phyloP scores from a whole-genome alignment of 345 rosid species.

The Isatis tinctoria region DNA sequence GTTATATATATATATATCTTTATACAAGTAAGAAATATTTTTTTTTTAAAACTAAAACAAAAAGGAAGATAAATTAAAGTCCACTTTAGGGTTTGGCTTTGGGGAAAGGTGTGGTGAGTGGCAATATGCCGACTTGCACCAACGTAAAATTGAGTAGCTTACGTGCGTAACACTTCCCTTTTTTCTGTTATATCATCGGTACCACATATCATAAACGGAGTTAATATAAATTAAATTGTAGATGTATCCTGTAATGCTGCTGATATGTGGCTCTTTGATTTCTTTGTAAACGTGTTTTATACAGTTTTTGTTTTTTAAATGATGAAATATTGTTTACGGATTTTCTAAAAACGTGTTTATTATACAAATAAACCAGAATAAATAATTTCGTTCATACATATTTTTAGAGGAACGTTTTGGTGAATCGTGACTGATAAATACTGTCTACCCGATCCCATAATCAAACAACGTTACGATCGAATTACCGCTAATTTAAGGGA shows the following conservation, averaged over 20 bases:
- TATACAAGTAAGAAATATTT: neutral
- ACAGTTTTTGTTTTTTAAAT: too few species aligned
- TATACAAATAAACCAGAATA: too few species aligned
- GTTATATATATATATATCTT: neutral
- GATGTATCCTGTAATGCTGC: neutral
- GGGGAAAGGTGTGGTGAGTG: slow-evolving; percentile 33
- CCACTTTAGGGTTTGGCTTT: slow-evolving; percentile 26
- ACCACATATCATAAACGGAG: neutral
- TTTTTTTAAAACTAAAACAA: neutral
- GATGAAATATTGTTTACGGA: too few species aligned
- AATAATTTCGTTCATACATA: too few species aligned
- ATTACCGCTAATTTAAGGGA: too few species aligned
- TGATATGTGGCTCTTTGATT: neutral
- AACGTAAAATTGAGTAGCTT: slow-evolving; percentile 19
- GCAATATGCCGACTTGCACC: slow-evolving; percentile 30
- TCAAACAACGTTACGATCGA: too few species aligned
- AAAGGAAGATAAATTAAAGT: slow-evolving; percentile 18
- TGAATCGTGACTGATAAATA: too few species aligned
- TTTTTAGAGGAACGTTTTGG: too few species aligned
- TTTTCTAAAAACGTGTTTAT: too few species aligned
- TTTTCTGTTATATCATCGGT: neutral
- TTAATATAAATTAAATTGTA: neutral
- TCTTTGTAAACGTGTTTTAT: too few species aligned
- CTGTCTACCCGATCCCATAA: too few species aligned
- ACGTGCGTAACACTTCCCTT: slow-evolving; percentile 23